Percentiles rank a stretch among this genome's conserved stretches.
Evolutionary conservation across 73 alveolate genomes (phyloP).

Genomic region (Stentor roeselii): DNA sequence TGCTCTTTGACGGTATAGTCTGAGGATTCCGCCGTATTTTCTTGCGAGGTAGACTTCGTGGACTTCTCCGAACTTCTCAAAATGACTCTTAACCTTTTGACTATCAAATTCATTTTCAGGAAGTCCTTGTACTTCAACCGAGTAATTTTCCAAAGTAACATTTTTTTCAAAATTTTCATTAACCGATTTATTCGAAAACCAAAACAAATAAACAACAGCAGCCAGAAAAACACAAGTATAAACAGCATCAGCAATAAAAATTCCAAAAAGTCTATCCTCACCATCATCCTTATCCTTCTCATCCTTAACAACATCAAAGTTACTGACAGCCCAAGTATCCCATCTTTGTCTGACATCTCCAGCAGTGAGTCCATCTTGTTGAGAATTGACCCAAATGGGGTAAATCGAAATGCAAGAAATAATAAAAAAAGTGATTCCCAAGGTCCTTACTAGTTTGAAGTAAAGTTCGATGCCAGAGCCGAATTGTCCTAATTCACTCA

Average conservation of each 20-base stretch:
- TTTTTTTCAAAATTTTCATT: not conserved
- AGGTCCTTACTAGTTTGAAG: not conserved
- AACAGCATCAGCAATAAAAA: not conserved
- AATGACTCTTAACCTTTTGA: not conserved
- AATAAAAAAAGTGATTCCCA: not conserved
- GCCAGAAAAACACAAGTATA: not conserved
- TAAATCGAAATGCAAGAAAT: not conserved
- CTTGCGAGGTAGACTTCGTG: constrained; percentile 9
- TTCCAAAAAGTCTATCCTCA: not conserved
- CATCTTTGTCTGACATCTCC: constrained; percentile 12
- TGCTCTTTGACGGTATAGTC: not conserved
- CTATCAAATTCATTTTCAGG: not conserved
- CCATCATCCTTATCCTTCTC: not conserved
- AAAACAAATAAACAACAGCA: not conserved
- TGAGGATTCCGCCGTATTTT: not conserved
- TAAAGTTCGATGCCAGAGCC: constrained; percentile 12
- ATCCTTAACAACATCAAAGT: not conserved
- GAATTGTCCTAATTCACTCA: not conserved
- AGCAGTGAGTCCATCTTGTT: not conserved
- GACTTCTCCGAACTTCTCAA: constrained; percentile 1
- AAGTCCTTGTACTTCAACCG: constrained; percentile 16
- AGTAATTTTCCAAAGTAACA: constrained; percentile 7
- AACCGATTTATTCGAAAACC: not conserved
- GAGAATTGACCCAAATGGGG: not conserved
- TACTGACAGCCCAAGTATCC: not conserved